phyloP scores from a whole-genome alignment of 805 yeast genomes.

The Ascoidea rubescens region DNA sequence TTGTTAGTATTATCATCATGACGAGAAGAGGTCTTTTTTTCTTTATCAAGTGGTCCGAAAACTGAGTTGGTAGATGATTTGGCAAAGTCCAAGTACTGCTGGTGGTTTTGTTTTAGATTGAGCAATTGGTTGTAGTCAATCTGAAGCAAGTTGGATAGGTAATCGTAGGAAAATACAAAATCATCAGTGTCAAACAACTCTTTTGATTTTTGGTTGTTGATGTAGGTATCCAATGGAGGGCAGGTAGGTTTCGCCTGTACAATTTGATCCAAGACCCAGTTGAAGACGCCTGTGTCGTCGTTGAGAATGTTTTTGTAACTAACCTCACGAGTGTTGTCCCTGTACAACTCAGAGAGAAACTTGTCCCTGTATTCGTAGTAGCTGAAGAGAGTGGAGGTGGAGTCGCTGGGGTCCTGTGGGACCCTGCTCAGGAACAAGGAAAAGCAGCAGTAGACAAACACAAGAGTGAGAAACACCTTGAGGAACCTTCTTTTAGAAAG shows the following conservation, averaged over 20 bases:
- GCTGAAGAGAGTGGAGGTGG: too few species aligned
- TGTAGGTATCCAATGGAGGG: slow-evolving; percentile 29
- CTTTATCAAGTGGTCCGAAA: slow-evolving; percentile 22
- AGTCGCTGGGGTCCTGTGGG: too few species aligned
- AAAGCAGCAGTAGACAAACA: too few species aligned
- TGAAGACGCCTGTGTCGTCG: background rate
- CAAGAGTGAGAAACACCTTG: too few species aligned
- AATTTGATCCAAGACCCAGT: slow-evolving; percentile 16
- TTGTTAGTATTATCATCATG: slow-evolving; percentile 16
- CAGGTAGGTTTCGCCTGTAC: slow-evolving; percentile 22
- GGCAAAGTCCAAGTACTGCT: slow-evolving; percentile 1
- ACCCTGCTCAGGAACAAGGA: too few species aligned
- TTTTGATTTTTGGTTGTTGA: slow-evolving; percentile 24
- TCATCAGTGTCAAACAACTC: slow-evolving; percentile 28
- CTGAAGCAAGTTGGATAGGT: slow-evolving; percentile 17
- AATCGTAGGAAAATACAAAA: slow-evolving; percentile 30
- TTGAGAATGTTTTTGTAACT: too few species aligned
- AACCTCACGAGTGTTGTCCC: too few species aligned
- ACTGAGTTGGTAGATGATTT: slow-evolving; percentile 18
- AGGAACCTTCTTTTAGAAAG: too few species aligned
- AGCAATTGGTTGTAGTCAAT: slow-evolving; percentile 3
- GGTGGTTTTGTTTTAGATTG: slow-evolving; percentile 5
- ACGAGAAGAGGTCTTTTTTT: slow-evolving; percentile 21
- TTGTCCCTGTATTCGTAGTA: too few species aligned
- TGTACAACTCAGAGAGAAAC: too few species aligned